Percentiles rank a stretch among this genome's conserved stretches.
Conservation (phyloP, 495 filamentous ascomycete species). For the Friedmanniomyces endolithicus region DNA sequence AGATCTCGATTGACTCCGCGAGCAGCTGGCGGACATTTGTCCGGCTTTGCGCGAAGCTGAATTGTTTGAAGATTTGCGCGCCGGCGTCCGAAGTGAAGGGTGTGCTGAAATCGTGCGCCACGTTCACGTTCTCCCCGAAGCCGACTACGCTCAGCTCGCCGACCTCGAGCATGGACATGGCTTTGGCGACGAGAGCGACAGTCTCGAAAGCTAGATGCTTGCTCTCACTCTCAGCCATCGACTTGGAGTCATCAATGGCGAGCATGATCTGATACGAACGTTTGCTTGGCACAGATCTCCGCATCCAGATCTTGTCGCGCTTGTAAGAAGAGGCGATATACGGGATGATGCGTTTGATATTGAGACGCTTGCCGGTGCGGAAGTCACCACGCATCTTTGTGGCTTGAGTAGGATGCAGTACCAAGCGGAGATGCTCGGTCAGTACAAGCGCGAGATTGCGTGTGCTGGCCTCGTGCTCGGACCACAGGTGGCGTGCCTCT, state of each 20-base stretch:
- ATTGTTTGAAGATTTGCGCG: constrained; percentile 65
- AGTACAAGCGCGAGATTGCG: constrained; percentile 74
- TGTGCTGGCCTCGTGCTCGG: constrained; percentile 67
- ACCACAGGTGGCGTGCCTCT: constrained; percentile 73
- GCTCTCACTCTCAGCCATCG: constrained; percentile 67
- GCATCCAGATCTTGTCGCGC: constrained; percentile 99
- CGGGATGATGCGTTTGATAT: constrained; percentile 97
- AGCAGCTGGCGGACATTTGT: constrained; percentile 78
- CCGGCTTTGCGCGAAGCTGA: constrained; percentile 69
- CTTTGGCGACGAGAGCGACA: constrained; percentile 73
- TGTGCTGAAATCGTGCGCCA: constrained; percentile 77
- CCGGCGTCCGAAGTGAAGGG: constrained; percentile 78
- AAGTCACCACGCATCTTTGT: constrained; percentile 95
- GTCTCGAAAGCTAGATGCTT: constrained; percentile 76
- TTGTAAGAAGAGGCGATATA: constrained; percentile 97
- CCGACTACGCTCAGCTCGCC: constrained; percentile 81
- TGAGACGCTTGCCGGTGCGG: constrained; percentile 93
- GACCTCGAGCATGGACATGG: constrained; percentile 79
- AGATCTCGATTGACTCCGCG: constrained; percentile 61
- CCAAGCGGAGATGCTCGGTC: constrained; percentile 87
- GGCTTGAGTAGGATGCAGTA: constrained; percentile 84
- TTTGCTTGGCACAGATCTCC: constrained; percentile 77
- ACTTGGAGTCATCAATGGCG: constrained; percentile 88
- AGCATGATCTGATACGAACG: constrained; percentile 94
- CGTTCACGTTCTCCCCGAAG: constrained; percentile 75